These are phyloP conservation scores for Rhodomyrtus psidioides DNA, from an alignment of 441 rosid genomes.

Conservation along the genomic window DNA sequence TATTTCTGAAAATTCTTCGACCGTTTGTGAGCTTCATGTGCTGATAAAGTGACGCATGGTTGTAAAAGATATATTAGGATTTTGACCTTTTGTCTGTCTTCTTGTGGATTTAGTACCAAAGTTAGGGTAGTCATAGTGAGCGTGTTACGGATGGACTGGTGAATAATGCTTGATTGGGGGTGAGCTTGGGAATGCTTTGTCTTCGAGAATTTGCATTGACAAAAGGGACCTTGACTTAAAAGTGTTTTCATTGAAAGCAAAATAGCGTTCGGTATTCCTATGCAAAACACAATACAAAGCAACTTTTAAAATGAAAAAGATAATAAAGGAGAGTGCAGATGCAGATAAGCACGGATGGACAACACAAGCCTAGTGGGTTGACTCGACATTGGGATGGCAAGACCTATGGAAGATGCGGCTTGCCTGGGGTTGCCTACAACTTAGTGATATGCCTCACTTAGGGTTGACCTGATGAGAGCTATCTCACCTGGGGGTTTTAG, in stretches of 20 bases:
- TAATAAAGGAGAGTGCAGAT: neutral
- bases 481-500: neutral
- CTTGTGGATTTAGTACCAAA: neutral
- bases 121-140: neutral
- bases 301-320: neutral
- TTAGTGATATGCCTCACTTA: neutral
- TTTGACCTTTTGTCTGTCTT: neutral
- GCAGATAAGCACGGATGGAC: neutral
- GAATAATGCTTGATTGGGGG: neutral
- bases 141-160: neutral
- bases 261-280: no score
- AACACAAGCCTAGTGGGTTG: neutral
- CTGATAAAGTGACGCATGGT: neutral
- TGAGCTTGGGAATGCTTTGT: neutral
- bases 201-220: neutral
- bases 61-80: neutral
- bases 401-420: neutral
- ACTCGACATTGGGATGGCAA: neutral
- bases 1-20: neutral
- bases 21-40: neutral
- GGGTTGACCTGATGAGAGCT: neutral
- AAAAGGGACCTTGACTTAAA: no score
- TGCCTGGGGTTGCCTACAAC: neutral
- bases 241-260: no score
- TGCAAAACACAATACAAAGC: neutral